Conservation (phyloP, 176 grass and related monocot species). For the Rhynchospora breviuscula region DNA sequence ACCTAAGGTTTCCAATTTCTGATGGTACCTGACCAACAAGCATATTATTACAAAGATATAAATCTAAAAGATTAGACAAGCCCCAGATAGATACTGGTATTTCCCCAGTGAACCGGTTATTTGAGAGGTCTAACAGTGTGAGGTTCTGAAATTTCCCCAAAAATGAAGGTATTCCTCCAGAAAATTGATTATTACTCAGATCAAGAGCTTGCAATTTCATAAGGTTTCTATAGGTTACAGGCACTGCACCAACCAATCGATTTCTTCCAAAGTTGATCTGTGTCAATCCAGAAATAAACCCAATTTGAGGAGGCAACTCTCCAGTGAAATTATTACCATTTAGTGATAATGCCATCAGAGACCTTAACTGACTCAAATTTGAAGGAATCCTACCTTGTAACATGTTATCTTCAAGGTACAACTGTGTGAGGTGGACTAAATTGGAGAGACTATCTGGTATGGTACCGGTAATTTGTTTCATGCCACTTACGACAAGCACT, state of each 20-base stretch:
- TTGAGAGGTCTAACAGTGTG: constrained; percentile 54
- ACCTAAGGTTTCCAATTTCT: constrained; percentile 42
- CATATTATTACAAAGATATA: constrained; percentile 56
- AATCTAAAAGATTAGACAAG: constrained; percentile 31
- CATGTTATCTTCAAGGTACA: constrained; percentile 70
- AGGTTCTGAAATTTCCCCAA: constrained; percentile 49
- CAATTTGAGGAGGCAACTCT: constrained; percentile 41
- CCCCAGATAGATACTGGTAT: constrained; percentile 47
- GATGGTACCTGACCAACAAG: constrained; percentile 42
- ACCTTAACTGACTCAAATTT: constrained; percentile 29
- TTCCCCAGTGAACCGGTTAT: constrained; percentile 61
- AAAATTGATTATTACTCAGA: constrained; percentile 46
- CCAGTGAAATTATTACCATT: constrained; percentile 52
- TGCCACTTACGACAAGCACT: constrained; percentile 51
- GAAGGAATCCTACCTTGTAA: constrained; percentile 43
- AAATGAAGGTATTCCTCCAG: constrained; percentile 44
- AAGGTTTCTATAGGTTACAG: constrained; percentile 40
- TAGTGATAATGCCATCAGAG: constrained; percentile 48
- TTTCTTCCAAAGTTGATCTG: constrained; percentile 78
- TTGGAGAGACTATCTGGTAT: constrained; percentile 46
- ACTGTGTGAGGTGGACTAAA: constrained; percentile 48
- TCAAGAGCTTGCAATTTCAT: constrained; percentile 48
- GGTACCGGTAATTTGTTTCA: constrained; percentile 36
- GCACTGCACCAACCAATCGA: constrained; percentile 37
- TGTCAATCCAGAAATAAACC: constrained; percentile 31